Conservation (phyloP, 805 yeast species). For the Brettanomyces bruxellensis region DNA sequence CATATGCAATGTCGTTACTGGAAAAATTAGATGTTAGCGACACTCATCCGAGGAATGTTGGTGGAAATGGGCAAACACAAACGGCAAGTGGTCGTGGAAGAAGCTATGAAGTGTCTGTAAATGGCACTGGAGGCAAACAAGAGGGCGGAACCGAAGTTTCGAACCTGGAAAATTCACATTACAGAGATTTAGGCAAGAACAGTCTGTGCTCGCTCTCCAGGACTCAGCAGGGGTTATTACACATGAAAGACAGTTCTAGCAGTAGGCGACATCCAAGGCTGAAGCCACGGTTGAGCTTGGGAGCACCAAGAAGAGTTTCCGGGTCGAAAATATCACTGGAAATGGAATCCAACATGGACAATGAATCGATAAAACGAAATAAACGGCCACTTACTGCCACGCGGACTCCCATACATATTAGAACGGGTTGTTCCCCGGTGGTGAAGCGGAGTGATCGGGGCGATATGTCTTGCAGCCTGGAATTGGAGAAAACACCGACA, state of each 20-base stretch:
- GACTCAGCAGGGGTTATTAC: too few species aligned
- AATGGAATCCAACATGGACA: not conserved
- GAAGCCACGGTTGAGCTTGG: conserved; percentile 29
- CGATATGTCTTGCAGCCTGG: not conserved
- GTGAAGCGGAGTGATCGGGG: not conserved
- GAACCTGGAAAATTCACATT: too few species aligned
- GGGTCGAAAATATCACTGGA: not conserved
- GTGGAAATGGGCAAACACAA: too few species aligned
- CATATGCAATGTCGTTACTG: conserved; percentile 41
- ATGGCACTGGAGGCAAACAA: too few species aligned
- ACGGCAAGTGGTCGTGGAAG: too few species aligned
- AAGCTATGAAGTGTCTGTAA: too few species aligned
- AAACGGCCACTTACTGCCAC: not conserved
- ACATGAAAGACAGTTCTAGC: too few species aligned
- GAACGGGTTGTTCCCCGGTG: conserved; percentile 1
- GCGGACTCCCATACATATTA: not conserved
- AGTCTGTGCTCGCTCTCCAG: too few species aligned
- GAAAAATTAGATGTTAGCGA: conserved; percentile 12
- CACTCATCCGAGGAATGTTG: not conserved
- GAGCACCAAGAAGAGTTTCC: conserved; percentile 38
- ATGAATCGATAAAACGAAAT: not conserved
- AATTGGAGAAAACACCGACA: not conserved
- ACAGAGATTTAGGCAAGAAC: too few species aligned
- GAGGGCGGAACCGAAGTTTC: too few species aligned
- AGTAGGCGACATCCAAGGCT: conserved; percentile 9